Evolutionary conservation across 768 basidiomycete species (phyloP).

Genomic region (Lanmaoa pseudosensibilis): DNA sequence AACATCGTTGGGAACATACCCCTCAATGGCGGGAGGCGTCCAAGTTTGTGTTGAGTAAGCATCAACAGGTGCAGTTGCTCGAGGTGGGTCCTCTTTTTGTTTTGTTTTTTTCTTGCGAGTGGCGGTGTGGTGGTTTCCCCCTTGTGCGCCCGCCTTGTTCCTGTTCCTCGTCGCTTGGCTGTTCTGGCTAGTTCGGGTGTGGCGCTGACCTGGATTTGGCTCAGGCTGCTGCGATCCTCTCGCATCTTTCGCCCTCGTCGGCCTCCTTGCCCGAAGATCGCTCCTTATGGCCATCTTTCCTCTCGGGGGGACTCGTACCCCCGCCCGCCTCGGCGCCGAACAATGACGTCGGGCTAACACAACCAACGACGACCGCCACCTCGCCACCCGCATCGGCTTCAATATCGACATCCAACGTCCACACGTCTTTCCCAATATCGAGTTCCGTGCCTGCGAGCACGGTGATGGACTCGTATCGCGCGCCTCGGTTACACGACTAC

Average conservation of each 20-base stretch:
- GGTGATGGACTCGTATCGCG: neutral
- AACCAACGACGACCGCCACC: constrained; percentile 11
- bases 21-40: constrained; percentile 94
- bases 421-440: constrained; percentile 36
- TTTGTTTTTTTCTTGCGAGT: neutral
- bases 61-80: constrained; percentile 95
- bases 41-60: constrained; percentile 89
- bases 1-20: constrained; percentile 98
- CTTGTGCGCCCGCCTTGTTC: neutral
- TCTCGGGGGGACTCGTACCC: constrained; percentile 69
- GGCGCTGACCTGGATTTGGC: constrained; percentile 10
- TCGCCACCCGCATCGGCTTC: constrained; percentile 9
- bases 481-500: constrained; percentile 67
- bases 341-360: constrained; percentile 10
- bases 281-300: constrained; percentile 85
- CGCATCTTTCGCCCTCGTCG: constrained; percentile 71
- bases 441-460: constrained; percentile 51
- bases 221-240: constrained; percentile 92
- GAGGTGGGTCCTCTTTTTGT: constrained; percentile 51
- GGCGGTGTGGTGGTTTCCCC: neutral
- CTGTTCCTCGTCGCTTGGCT: neutral
- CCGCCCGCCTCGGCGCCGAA: constrained; percentile 36
- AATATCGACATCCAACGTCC: neutral
- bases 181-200: neutral
- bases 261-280: constrained; percentile 90